These are phyloP conservation scores for Diddensiella santjacobensis DNA, from an alignment of 805 yeast genomes.

Conservation along the genomic window DNA sequence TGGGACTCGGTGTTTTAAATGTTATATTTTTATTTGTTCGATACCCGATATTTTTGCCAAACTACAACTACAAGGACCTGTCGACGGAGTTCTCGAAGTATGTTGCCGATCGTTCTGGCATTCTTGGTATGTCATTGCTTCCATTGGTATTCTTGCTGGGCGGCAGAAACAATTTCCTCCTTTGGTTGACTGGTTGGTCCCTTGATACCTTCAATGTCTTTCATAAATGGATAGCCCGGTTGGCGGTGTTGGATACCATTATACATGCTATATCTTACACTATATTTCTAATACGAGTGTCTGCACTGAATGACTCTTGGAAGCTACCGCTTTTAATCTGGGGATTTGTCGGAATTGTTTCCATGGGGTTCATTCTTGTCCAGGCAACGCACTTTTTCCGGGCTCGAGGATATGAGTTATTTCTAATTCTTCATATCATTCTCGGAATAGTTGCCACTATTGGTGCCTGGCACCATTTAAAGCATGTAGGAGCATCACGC, in stretches of 20 bases:
- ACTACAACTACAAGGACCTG: slow-evolving; percentile 12
- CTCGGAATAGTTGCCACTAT: slow-evolving; percentile 52
- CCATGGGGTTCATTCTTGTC: slow-evolving; percentile 42
- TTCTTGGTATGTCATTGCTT: slow-evolving; percentile 46
- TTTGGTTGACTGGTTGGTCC: slow-evolving; percentile 56
- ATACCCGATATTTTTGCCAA: slow-evolving; percentile 16
- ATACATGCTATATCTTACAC: slow-evolving; percentile 58
- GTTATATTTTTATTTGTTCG: slow-evolving; percentile 29
- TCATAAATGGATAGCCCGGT: slow-evolving; percentile 62
- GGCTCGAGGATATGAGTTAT: slow-evolving; percentile 53
- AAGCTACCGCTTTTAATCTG: slow-evolving; percentile 21
- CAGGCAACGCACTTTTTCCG: slow-evolving; percentile 53
- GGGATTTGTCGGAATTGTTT: slow-evolving; percentile 45
- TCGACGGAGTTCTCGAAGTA: slow-evolving; percentile 13
- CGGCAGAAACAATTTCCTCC: slow-evolving; percentile 67
- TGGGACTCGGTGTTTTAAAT: slow-evolving; percentile 34
- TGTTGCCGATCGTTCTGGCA: slow-evolving; percentile 41
- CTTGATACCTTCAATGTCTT: slow-evolving; percentile 57
- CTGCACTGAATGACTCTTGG: slow-evolving; percentile 34
- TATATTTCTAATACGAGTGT: slow-evolving; percentile 35
- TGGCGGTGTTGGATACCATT: slow-evolving; percentile 44
- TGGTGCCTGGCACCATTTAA: slow-evolving; percentile 58
- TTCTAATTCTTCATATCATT: slow-evolving; percentile 54
- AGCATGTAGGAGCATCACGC: slow-evolving; percentile 39
- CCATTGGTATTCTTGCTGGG: slow-evolving; percentile 50